Conservation (phyloP, 371 early-diverging fungal species). For the Circinella umbellata region DNA sequence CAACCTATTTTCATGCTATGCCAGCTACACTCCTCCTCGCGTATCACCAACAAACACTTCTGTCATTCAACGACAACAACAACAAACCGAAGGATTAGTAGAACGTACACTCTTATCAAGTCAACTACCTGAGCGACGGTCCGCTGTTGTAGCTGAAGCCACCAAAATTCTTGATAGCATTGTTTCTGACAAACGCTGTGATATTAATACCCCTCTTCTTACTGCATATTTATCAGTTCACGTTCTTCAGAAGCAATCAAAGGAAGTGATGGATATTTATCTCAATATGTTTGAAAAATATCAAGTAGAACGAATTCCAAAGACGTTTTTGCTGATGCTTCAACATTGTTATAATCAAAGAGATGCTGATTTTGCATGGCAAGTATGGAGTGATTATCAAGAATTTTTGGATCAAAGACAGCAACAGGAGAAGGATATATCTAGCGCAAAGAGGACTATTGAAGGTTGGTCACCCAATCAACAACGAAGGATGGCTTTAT, state of each 20-base stretch:
- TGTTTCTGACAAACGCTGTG: slow-evolving; percentile 21
- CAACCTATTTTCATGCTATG: slow-evolving; percentile 72
- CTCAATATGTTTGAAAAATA: slow-evolving; percentile 46
- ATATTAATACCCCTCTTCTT: slow-evolving; percentile 51
- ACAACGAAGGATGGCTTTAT: slow-evolving; percentile 33
- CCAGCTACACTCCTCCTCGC: slow-evolving; percentile 45
- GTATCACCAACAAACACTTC: slow-evolving; percentile 1
- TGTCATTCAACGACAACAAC: slow-evolving; percentile 10
- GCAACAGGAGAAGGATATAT: slow-evolving; percentile 23
- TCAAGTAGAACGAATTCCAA: slow-evolving; percentile 53
- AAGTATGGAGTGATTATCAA: slow-evolving; percentile 62
- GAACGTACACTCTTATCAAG: slow-evolving; percentile 33
- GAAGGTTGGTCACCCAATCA: slow-evolving; percentile 48
- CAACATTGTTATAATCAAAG: slow-evolving; percentile 54
- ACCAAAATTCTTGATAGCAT: slow-evolving; percentile 44
- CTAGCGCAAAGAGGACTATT: slow-evolving; percentile 17
- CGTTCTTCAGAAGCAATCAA: slow-evolving; percentile 56
- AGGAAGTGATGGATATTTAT: slow-evolving; percentile 53
- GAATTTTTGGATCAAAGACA: slow-evolving; percentile 46
- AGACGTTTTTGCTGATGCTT: slow-evolving; percentile 60
- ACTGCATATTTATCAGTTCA: slow-evolving; percentile 66
- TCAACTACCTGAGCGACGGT: slow-evolving; percentile 42
- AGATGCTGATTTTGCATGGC: slow-evolving; percentile 48
- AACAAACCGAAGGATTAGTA: slow-evolving; percentile 22
- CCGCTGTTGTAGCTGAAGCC: slow-evolving; percentile 47